A percentile compares a stretch with the other conserved stretches of the same genome.
Evolutionary conservation across 768 basidiomycete genomes (phyloP).

Genomic region (Boletus bicolor): DNA sequence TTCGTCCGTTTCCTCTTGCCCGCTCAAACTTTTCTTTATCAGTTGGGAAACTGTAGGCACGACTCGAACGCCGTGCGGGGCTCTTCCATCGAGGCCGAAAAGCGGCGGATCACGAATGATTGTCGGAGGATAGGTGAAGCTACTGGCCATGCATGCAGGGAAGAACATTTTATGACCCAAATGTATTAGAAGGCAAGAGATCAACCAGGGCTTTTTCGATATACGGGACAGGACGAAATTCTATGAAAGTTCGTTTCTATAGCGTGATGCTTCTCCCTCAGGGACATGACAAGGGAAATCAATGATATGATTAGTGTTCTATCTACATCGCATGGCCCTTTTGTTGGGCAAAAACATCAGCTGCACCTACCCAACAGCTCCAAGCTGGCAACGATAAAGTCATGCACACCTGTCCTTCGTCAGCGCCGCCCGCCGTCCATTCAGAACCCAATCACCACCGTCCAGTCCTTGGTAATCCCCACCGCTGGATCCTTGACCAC

Average conservation of each 20-base stretch:
- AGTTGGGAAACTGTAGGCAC: not conserved
- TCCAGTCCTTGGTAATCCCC: constrained; percentile 61
- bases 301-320: not conserved
- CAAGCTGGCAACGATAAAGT: not conserved
- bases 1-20: not conserved
- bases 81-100: not conserved
- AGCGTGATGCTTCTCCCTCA: not conserved
- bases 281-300: not conserved
- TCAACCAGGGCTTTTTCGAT: not conserved
- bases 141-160: not conserved
- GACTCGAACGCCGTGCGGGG: not conserved
- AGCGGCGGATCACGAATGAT: not conserved
- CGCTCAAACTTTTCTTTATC: not conserved
- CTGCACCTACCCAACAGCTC: not conserved
- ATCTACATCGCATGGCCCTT: not conserved
- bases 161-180: not conserved
- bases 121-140: not conserved
- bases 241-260: not conserved
- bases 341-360: not conserved
- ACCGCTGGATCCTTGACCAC: constrained; percentile 74
- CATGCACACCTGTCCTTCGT: not conserved
- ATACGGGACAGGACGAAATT: not conserved
- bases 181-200: not conserved
- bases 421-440: not conserved
- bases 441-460: constrained; percentile 39